These are phyloP conservation scores for Psilocybe cubensis DNA, from an alignment of 768 basidiomycete species.

Conservation along the genomic window DNA sequence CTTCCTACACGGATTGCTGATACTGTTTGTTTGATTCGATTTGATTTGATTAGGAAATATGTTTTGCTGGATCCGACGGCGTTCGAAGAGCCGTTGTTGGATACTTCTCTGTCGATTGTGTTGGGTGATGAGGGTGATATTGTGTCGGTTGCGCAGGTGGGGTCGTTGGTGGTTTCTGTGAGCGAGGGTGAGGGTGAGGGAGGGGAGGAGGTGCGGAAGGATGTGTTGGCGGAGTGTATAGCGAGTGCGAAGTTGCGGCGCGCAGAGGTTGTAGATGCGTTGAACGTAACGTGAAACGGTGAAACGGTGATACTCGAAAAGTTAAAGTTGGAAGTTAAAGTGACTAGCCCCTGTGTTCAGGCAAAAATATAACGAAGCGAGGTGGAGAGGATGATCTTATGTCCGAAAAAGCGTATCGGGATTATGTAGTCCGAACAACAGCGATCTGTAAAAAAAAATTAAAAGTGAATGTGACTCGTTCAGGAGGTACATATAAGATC, in stretches of 20 bases:
- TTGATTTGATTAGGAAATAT: conserved; percentile 56
- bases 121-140: conserved; percentile 54
- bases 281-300: no score
- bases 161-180: conserved; percentile 31
- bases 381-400: neutral
- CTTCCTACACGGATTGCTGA: neutral
- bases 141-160: conserved; percentile 58
- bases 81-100: conserved; percentile 88
- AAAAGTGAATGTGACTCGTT: neutral
- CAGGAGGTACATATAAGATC: neutral
- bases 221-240: conserved; percentile 43
- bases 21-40: neutral
- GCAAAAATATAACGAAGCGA: neutral
- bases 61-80: conserved; percentile 84
- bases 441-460: neutral
- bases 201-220: conserved; percentile 25
- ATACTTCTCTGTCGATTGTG: conserved; percentile 68
- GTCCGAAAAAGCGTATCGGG: neutral
- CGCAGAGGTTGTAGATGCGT: conserved; percentile 11
- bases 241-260: conserved; percentile 32
- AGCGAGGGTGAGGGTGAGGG: conserved; percentile 25
- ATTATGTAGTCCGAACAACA: neutral
- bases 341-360: neutral
- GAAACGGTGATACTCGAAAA: no score
- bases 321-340: no score